A percentile compares a stretch with the other conserved stretches of the same genome.
phyloP scores from a whole-genome alignment of 768 basidiomycete genomes.

The Lactifluus pinguis region DNA sequence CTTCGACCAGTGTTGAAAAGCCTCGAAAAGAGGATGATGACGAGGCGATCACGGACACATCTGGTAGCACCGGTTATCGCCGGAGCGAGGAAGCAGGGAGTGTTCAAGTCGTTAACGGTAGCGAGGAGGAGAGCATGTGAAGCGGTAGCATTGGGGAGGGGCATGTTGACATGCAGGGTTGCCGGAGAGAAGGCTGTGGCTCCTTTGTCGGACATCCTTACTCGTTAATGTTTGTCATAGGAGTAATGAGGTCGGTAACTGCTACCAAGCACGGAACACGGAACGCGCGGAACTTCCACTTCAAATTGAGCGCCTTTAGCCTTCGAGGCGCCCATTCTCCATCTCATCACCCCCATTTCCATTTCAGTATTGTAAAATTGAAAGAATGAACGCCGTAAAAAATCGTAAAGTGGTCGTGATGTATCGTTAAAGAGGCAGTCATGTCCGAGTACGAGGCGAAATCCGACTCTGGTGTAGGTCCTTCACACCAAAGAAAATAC shows the following conservation, averaged over 20 bases:
- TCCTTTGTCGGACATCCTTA: not conserved
- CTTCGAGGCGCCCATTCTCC: not conserved
- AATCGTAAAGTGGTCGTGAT: constrained; percentile 1
- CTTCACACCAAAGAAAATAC: constrained; percentile 56
- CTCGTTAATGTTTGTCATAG: constrained; percentile 11
- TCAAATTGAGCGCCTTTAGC: not conserved
- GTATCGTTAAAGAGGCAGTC: not conserved
- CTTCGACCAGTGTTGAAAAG: constrained; percentile 36
- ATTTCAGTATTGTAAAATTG: not conserved
- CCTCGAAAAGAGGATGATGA: constrained; percentile 57
- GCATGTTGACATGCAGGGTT: constrained; percentile 14
- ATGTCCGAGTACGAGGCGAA: constrained; percentile 53
- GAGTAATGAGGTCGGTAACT: not conserved
- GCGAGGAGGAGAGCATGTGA: constrained; percentile 41
- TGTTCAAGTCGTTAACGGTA: constrained; percentile 39
- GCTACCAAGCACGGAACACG: not conserved
- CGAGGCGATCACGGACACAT: constrained; percentile 40
- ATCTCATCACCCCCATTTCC: not conserved
- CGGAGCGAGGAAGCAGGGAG: constrained; percentile 47
- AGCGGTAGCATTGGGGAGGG: constrained; percentile 17
- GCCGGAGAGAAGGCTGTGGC: not conserved
- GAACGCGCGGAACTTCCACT: not conserved
- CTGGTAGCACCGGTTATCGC: constrained; percentile 43
- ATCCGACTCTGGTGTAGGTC: constrained; percentile 51
- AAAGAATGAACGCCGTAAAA: not conserved